Evolutionary conservation across 768 basidiomycete species (phyloP), one percentile per base, ranked within the genome.

Genomic region (Boletus rubropictus): DNA sequence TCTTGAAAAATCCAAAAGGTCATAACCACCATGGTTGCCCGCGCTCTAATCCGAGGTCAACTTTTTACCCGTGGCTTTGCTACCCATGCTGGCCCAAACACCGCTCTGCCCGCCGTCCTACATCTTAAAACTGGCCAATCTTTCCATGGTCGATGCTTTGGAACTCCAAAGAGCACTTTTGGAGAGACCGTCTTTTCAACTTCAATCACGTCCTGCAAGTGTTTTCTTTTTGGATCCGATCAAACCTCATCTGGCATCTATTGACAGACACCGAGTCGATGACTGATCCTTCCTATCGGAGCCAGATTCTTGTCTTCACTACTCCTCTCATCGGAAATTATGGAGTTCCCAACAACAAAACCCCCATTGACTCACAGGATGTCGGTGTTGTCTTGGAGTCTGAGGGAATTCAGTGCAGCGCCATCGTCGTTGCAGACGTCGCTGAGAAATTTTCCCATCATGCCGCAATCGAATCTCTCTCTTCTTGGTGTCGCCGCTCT

Each of bases 181-280:
- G 96, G 96, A 44, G 96, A 99, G 75, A 96, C 95, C 1, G 96
- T 99, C 24, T 99, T 99, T 69, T 95, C 92, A 12, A 99, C 96
- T 27, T 94, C 92, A 35, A 99, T 99, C 66, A 99, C 96, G 1
- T 96, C 93, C 33, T 99, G 93, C 92, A 52, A 57, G 87, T 74
- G 39, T 21, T 43, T 14, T 39, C 22, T 45, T 47, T 11, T 29
- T 24, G 42, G 7, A 25, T 46, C 14, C 28, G 2, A 44, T 50
- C 33, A 44, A 45, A 46, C 52, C 35, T 36, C 37, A 5, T 4
- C 39, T 57, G 44, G 46, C 15, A 8, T 51, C 49, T 53, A 49
- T 17, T 22, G 33, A n/a, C 62, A 95, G 93, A 99, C 67, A 98
- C 95, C 39, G 96, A 99, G 70, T 96, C 92, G 7, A 97, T 99